These are phyloP conservation scores for Cantharellus cinnabarinus DNA, from an alignment of 768 basidiomycete species.

Conservation along the genomic window DNA sequence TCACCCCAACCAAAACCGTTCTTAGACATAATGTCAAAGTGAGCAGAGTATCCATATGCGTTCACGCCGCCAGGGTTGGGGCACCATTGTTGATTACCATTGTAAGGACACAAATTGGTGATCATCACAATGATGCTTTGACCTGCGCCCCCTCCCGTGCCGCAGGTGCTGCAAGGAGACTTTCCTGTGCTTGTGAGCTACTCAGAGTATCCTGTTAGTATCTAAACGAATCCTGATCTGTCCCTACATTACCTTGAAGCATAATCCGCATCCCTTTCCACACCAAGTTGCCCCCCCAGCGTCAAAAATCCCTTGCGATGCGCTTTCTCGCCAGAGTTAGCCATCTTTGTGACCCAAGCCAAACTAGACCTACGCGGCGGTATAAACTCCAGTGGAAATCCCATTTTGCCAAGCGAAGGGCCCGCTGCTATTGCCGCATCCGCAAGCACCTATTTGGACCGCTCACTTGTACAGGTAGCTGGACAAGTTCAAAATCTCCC, in stretches of 20 bases:
- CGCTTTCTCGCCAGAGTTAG: background rate
- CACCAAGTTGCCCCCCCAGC: background rate
- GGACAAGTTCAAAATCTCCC: background rate
- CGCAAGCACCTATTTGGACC: background rate
- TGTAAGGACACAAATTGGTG: background rate
- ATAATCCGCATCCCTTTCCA: background rate
- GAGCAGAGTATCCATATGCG: constrained; percentile 1
- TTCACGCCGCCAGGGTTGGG: background rate
- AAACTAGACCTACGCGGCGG: background rate
- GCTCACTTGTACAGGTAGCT: background rate
- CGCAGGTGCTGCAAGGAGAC: background rate
- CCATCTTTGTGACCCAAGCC: background rate
- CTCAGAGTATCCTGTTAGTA: background rate
- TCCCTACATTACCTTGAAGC: background rate
- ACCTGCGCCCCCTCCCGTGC: background rate
- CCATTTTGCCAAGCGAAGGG: background rate
- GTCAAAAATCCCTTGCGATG: background rate
- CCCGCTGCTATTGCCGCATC: background rate
- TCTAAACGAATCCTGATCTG: background rate
- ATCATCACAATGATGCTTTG: constrained; percentile 2
- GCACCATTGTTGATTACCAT: constrained; percentile 2
- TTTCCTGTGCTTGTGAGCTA: background rate
- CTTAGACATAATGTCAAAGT: background rate
- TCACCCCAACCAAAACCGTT: background rate
- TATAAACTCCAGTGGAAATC: background rate